Base-by-base conservation (phyloP, 1,284 basidiomycete genomes). In the Melampsora medusae region DNA sequence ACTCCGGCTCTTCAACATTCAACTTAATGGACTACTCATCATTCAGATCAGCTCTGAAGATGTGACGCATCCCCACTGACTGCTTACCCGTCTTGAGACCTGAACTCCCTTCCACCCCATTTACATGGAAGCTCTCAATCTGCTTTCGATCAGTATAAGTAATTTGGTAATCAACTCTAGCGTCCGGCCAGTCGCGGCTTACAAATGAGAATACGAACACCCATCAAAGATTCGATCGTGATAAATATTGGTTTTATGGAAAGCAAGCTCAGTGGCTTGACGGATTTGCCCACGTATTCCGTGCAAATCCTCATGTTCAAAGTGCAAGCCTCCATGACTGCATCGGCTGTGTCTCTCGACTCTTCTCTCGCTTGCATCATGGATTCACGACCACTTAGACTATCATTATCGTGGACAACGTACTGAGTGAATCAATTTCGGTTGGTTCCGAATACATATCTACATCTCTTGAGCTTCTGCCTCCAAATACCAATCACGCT, bases 301-400 rank as follows among this genome's bases (percentile, higher is more conserved):
- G 53, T 56, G 53, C 53, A 56, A 56, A 56, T 56, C 53, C 53
- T n/a, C 28, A 22, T 28, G 53, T 28, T 56, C 53, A 56, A 56
- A 56, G n/a, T 56, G 53, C 42, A 46, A 46, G 42, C 42, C 10
- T 22, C n/a, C 14, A 56, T 2, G 9, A 22, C 16, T 56, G 53
- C 53, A 56, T 56, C 53, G 42, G 28, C 53, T 56, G n/a, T 56
- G n/a, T 56, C 17, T 56, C 53, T 56, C 53, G 22, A 56, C 19
- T 56, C 53, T 56, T 56, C 53, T 28, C 53, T 56, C 53, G 53
- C 53, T 56, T 56, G 22, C 53, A 22, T 56, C 53, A 28, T n/a
- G 53, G 53, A 56, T 56, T n/a, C 53, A 56, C 53, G 16, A 22
- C 53, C 28, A 56, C 22, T n/a, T 28, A 56, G 53, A 56, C 53